Percentiles rank a stretch among this genome's conserved stretches.
phyloP scores from a whole-genome alignment of 2,329 filamentous ascomycete genomes.

The Cytospora paraplurivora region DNA sequence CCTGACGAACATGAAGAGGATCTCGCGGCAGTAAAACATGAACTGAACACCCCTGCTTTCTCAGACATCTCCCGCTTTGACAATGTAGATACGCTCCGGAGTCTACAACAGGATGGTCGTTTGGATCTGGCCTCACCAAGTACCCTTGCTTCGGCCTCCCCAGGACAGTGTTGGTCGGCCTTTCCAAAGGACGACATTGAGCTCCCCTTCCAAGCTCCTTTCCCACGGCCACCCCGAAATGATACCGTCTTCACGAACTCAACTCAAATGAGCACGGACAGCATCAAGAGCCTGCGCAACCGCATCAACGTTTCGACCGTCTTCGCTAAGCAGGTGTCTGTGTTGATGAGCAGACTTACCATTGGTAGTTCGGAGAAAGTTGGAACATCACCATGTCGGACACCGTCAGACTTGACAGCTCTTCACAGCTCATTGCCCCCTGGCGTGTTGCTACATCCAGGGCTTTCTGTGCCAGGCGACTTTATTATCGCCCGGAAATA shows the following conservation, averaged over 20 bases:
- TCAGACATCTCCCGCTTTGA: constrained; percentile 19
- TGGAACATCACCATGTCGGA: constrained; percentile 15
- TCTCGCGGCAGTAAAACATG: constrained; percentile 15
- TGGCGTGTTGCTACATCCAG: constrained; percentile 28
- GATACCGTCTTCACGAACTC: constrained; percentile 43
- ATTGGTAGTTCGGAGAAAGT: constrained; percentile 24
- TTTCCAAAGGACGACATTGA: constrained; percentile 13
- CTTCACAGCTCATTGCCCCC: constrained; percentile 32
- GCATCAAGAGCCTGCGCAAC: constrained; percentile 41
- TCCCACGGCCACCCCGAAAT: constrained; percentile 35
- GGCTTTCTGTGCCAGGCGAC: constrained; percentile 51
- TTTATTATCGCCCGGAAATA: constrained; percentile 43
- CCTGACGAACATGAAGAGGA: constrained; percentile 25
- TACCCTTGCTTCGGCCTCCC: constrained; percentile 21
- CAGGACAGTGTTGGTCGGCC: constrained; percentile 8
- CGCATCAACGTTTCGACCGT: constrained; percentile 25
- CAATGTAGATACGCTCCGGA: constrained; percentile 13
- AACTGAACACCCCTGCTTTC: constrained; percentile 22
- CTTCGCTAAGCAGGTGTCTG: constrained; percentile 37
- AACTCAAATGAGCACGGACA: constrained; percentile 43
- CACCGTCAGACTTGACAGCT: constrained; percentile 18
- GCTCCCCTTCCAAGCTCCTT: constrained; percentile 19
- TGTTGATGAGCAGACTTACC: constrained; percentile 39
- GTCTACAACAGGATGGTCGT: constrained; percentile 16
- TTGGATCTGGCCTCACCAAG: constrained; percentile 23